These are phyloP conservation scores for Lepidium didymum DNA, from an alignment of 345 rosid genomes.

Conservation along the genomic window DNA sequence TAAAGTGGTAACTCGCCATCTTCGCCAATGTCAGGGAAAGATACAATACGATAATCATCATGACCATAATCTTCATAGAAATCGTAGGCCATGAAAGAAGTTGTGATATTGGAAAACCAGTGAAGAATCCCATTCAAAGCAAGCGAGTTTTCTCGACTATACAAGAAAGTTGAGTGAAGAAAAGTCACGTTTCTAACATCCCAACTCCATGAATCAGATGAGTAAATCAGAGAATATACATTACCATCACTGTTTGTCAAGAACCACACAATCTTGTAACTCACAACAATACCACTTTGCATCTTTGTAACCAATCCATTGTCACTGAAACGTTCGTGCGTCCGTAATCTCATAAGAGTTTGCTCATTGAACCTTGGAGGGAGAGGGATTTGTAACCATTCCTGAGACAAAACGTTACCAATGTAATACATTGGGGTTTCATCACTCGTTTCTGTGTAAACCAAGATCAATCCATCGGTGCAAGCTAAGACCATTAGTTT, in stretches of 20 bases:
- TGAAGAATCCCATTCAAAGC: constrained; percentile 16
- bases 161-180: not conserved
- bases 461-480: not conserved
- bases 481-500: not conserved
- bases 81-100: not conserved
- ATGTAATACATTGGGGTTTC: not conserved
- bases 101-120: not conserved
- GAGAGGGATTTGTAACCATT: constrained; percentile 8
- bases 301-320: constrained; percentile 9
- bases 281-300: not conserved
- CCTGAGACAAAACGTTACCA: constrained; percentile 4
- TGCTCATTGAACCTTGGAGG: not conserved
- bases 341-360: not conserved
- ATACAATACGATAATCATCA: not conserved
- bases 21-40: not conserved
- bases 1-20: not conserved
- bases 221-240: not conserved
- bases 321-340: not conserved
- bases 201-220: constrained; percentile 12
- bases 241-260: not conserved
- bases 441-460: not conserved
- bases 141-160: not conserved
- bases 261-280: constrained; percentile 21
- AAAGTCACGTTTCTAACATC: not conserved
- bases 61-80: not conserved